These are phyloP conservation scores for Talaromyces amestolkiae DNA, from an alignment of 2,329 filamentous ascomycete species.

Conservation along the genomic window DNA sequence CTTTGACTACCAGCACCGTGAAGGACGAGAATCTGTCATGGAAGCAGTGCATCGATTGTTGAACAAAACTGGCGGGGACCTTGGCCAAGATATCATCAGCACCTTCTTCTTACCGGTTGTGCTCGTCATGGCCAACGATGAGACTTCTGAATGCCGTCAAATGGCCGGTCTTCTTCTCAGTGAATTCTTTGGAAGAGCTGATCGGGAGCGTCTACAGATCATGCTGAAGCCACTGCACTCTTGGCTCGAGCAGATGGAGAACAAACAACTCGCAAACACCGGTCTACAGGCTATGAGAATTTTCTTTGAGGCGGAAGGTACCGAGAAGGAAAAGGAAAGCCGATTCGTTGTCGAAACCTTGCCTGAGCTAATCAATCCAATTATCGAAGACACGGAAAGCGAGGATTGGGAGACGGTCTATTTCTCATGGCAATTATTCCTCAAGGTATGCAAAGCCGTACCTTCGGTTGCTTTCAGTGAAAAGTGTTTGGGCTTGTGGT, in stretches of 20 bases:
- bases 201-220: constrained; percentile 66
- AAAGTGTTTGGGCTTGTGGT: constrained; percentile 67
- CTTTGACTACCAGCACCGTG: constrained; percentile 81
- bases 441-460: constrained; percentile 65
- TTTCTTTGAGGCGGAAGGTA: constrained; percentile 70
- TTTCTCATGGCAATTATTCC: constrained; percentile 67
- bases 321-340: constrained; percentile 66
- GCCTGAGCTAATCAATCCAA: constrained; percentile 54
- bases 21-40: constrained; percentile 88
- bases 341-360: constrained; percentile 56
- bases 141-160: constrained; percentile 78
- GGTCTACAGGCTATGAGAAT: constrained; percentile 78
- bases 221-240: constrained; percentile 69
- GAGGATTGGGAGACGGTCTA: constrained; percentile 68
- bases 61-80: constrained; percentile 75
- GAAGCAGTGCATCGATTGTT: constrained; percentile 86
- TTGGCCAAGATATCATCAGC: constrained; percentile 76
- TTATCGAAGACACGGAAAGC: constrained; percentile 51
- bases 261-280: constrained; percentile 66
- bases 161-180: constrained; percentile 77
- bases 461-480: constrained; percentile 63
- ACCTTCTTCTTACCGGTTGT: constrained; percentile 84
- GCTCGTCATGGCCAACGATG: constrained; percentile 82
- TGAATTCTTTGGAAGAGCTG: constrained; percentile 74
- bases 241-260: constrained; percentile 75